These are phyloP conservation scores for Hypoxylon intermedium DNA, from an alignment of 495 filamentous ascomycete species.

Conservation along the genomic window DNA sequence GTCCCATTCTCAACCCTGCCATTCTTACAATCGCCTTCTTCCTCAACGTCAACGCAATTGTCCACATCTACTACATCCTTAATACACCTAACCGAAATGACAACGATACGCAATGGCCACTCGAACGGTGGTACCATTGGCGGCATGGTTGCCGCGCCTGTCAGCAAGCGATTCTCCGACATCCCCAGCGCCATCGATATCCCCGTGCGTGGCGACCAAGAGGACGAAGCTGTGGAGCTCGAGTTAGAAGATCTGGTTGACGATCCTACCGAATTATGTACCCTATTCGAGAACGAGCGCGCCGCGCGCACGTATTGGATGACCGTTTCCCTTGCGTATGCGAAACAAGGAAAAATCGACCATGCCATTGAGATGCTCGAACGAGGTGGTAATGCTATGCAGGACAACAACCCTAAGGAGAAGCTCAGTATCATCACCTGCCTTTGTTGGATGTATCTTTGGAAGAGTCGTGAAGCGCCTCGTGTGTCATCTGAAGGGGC, in stretches of 20 bases:
- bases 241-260: slow-evolving; percentile 88
- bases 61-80: neutral
- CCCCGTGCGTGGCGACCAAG: slow-evolving; percentile 78
- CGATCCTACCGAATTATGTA: slow-evolving; percentile 94
- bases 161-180: slow-evolving; percentile 76
- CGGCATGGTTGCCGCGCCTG: slow-evolving; percentile 22
- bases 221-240: slow-evolving; percentile 89
- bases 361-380: slow-evolving; percentile 93
- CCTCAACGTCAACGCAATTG: neutral
- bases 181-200: slow-evolving; percentile 90
- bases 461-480: slow-evolving; percentile 91
- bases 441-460: slow-evolving; percentile 90
- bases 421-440: slow-evolving; percentile 83
- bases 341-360: slow-evolving; percentile 90
- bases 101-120: slow-evolving; percentile 44
- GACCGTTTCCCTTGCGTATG: slow-evolving; percentile 94
- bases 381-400: slow-evolving; percentile 78
- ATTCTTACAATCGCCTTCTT: neutral
- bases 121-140: slow-evolving; percentile 39
- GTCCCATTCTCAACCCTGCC: neutral
- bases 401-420: slow-evolving; percentile 75
- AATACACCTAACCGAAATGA: slow-evolving; percentile 29
- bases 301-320: slow-evolving; percentile 92
- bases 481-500: slow-evolving; percentile 69
- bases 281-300: slow-evolving; percentile 88